Evolutionary conservation across 2,329 filamentous ascomycete genomes (phyloP), one percentile per base, ranked within the genome.

Genomic region (Penicillium sp.): DNA sequence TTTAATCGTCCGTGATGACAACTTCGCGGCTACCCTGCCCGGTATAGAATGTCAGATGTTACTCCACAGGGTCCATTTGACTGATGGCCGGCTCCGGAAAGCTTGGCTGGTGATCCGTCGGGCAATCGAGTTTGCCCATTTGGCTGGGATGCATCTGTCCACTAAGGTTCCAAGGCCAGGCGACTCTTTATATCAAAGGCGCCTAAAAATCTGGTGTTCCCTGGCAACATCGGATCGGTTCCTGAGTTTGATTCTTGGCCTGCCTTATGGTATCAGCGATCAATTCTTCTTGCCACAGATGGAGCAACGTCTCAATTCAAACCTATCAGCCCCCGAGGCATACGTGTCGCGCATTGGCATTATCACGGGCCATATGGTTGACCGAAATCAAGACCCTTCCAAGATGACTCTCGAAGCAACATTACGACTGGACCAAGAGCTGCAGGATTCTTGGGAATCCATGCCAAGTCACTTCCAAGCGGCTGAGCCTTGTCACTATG

Each of bases 51-150:
- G 78, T 48, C 73, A 81, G 40, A 70, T 79, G 47, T 65, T 85
- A 13, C 73, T 79, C 39, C 73, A 76, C 13, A 84, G 83, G 62
- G 77, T 81, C 58, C 80, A 82, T 58, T 71, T 82, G 50, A 81
- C 83, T 55, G 78, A 82, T 58, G 83, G 83, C 2, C 78, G 80
- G 40, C 82, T 83, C 11, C 78, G 81, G 35, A 76, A 79, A 59
- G 78, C 80, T 1, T 86, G 83, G 83, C 70, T 82, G 5, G 67
- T 76, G 9, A 75, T 75, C 39, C 77, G 82, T 13, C 76, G 78
- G 39, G 82, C 77, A 4, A 71, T 85, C 38, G 79, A 79, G 62
- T 78, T 80, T 56, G 77, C 78, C 7, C 76, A 84, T 57, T 69
- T 85, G 1, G 77, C 82, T 1, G 80, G 82, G 59, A 74, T 77